These are phyloP conservation scores for Hypoxylon subgilvum DNA, from an alignment of 495 filamentous ascomycete species.

Conservation along the genomic window DNA sequence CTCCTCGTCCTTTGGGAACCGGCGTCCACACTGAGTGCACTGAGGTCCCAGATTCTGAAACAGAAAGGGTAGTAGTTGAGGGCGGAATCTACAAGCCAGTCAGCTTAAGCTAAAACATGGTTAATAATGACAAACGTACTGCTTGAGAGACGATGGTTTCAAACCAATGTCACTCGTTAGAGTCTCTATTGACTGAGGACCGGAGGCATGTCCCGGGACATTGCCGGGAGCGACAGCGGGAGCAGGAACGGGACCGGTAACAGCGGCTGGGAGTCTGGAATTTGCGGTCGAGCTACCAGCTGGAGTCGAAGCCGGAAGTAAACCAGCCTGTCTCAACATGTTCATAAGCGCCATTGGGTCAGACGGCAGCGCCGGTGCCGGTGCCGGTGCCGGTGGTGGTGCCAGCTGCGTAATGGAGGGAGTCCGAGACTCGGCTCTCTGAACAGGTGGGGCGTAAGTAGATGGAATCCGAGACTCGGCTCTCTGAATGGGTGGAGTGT, in stretches of 20 bases:
- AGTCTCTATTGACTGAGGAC: slow-evolving; percentile 36
- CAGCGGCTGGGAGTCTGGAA: slow-evolving; percentile 50
- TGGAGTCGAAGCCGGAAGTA: slow-evolving; percentile 44
- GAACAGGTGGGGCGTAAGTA: slow-evolving; percentile 42
- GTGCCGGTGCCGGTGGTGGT: not conserved
- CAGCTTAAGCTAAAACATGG: slow-evolving; percentile 19
- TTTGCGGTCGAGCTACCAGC: slow-evolving; percentile 44
- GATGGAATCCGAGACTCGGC: slow-evolving; percentile 44
- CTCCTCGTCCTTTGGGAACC: slow-evolving; percentile 77
- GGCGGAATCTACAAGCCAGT: slow-evolving; percentile 67
- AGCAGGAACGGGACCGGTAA: slow-evolving; percentile 42
- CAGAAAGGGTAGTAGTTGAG: slow-evolving; percentile 70
- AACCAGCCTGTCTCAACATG: slow-evolving; percentile 56
- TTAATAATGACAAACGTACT: slow-evolving; percentile 58
- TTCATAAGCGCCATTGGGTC: slow-evolving; percentile 56
- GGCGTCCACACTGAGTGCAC: slow-evolving; percentile 88
- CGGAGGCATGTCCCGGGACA: slow-evolving; percentile 2
- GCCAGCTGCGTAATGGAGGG: slow-evolving; percentile 32
- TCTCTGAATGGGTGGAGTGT: slow-evolving; percentile 46
- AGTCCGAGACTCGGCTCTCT: slow-evolving; percentile 45
- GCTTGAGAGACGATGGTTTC: slow-evolving; percentile 76
- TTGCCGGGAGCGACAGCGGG: slow-evolving; percentile 36
- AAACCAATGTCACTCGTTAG: slow-evolving; percentile 68
- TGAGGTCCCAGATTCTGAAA: slow-evolving; percentile 81
- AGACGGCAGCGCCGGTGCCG: slow-evolving; percentile 33